These are phyloP conservation scores for Herpetomonas samuelpessoai DNA, from an alignment of 208 protist species.

Conservation along the genomic window DNA sequence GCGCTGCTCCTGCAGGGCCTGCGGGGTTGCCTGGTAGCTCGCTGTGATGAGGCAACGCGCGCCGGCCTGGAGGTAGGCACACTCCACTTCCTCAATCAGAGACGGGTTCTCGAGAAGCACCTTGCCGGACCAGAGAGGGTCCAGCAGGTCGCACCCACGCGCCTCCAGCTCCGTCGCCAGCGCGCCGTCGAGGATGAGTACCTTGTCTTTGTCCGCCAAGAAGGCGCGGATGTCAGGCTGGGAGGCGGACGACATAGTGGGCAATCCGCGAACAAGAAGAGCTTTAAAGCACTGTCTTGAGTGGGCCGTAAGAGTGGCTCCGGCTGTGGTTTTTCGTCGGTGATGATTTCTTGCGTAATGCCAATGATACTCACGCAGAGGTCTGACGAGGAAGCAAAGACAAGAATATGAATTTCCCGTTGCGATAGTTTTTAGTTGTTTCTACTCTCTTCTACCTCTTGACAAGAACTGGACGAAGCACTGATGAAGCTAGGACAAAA, in stretches of 20 bases:
- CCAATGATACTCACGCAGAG: too few species aligned
- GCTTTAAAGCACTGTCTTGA: too few species aligned
- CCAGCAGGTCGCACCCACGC: slow-evolving; percentile 37
- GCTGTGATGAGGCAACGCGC: slow-evolving; percentile 60
- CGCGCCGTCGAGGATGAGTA: slow-evolving; percentile 55
- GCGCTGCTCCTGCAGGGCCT: slow-evolving; percentile 38
- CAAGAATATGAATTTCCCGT: too few species aligned
- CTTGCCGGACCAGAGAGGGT: slow-evolving; percentile 67
- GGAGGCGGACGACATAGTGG: too few species aligned
- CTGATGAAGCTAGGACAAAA: background rate
- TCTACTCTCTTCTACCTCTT: too few species aligned
- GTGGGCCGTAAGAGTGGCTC: too few species aligned
- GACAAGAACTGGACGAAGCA: too few species aligned
- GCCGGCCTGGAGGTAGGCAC: slow-evolving; percentile 33
- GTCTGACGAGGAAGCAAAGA: too few species aligned
- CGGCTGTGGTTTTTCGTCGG: too few species aligned
- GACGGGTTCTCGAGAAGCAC: slow-evolving; percentile 37
- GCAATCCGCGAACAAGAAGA: too few species aligned
- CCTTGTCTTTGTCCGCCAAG: slow-evolving; percentile 19
- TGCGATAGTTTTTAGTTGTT: too few species aligned
- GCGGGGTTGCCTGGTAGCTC: slow-evolving; percentile 55
- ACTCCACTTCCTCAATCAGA: slow-evolving; percentile 29
- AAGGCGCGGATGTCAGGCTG: background rate
- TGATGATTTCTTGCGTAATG: too few species aligned
- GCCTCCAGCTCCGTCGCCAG: slow-evolving; percentile 57